Conservation (phyloP, 768 basidiomycete species). For the Sistotremastrum niveocremeum region DNA sequence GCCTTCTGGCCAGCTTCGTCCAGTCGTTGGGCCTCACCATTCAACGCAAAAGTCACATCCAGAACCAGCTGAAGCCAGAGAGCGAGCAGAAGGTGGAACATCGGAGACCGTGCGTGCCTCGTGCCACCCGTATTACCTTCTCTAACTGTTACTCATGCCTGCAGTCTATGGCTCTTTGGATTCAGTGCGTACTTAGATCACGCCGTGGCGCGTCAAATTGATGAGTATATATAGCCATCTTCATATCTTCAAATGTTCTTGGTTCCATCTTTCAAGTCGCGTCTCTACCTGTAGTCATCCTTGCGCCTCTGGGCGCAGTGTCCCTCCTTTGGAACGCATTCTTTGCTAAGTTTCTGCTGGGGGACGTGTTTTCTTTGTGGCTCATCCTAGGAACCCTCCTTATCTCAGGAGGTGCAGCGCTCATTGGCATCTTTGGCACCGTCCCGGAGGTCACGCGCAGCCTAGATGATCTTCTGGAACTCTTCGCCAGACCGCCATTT, state of each 20-base stretch:
- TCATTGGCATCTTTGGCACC: constrained; percentile 86
- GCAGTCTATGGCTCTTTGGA: constrained; percentile 75
- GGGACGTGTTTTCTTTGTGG: constrained; percentile 73
- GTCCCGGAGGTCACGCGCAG: constrained; percentile 80
- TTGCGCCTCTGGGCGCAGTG: constrained; percentile 86
- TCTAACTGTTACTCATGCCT: not conserved
- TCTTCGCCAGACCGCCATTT: constrained; percentile 69
- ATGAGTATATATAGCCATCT: constrained; percentile 33
- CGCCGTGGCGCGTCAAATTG: not conserved
- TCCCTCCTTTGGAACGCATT: constrained; percentile 91
- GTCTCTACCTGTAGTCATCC: constrained; percentile 85
- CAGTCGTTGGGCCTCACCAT: constrained; percentile 86
- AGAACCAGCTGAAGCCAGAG: constrained; percentile 61
- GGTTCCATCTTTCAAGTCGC: constrained; percentile 89
- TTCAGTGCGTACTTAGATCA: constrained; percentile 33
- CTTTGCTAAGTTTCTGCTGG: constrained; percentile 73
- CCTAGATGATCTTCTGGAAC: constrained; percentile 65
- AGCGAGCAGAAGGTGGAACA: constrained; percentile 54
- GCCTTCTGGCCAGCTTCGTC: constrained; percentile 74
- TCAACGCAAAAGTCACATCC: constrained; percentile 85
- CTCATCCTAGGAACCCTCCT: constrained; percentile 79
- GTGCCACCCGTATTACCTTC: constrained; percentile 3
- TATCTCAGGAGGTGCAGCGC: constrained; percentile 77
- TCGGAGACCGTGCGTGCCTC: constrained; percentile 54
- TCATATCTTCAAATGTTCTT: constrained; percentile 78